Base-by-base conservation (phyloP, 441 rosid species). In the Populus hybrid region DNA sequence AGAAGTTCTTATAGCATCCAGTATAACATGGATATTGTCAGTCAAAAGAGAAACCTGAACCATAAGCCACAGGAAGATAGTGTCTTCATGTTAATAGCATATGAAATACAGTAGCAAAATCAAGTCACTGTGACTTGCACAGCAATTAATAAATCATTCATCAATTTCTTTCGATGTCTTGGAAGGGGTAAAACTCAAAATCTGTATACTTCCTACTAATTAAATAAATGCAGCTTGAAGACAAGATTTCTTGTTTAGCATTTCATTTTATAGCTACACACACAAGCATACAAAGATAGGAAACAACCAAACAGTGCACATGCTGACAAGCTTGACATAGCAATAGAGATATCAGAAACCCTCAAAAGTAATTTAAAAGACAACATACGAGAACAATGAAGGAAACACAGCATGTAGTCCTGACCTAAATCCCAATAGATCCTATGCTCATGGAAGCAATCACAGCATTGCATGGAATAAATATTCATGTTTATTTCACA, bases 21-120 rank as follows among this genome's bases (percentile, higher is more conserved):
- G 74, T 81, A 94, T 91, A 68, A 84, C 77, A 76, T 83, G 92
- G 64, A 89, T 83, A 71, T 82, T 89, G 75, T 89, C 88, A 7
- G 98, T 91, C 83, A 93, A 84, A 63, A 75, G 79, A 8, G 84
- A 82, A 78, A 93, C 92, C 98, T 93, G 91, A 75, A 86, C 73
- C 36, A 73, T 78, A 36, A n/a, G 21, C 33, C 28, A 70, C 20
- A 63, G 40, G 8, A 72, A 68, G 68, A 69, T 70, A 21, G 38
- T 65, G 40, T 50, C 40, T 36, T 36, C 65, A 42, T 16, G 73
- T 72, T 36, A 78, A 33, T 68, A 33, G n/a, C 69, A 10, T 64
- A 12, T 7, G 6, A 9, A 63, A 69, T 31, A 61, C 36, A 26
- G 53, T 63, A 66, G 24, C 4, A 76, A 63, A 77, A 33, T 24